Conservation (phyloP, 305 asterid genomes). For the Fraxinus xanthoxyloides region DNA sequence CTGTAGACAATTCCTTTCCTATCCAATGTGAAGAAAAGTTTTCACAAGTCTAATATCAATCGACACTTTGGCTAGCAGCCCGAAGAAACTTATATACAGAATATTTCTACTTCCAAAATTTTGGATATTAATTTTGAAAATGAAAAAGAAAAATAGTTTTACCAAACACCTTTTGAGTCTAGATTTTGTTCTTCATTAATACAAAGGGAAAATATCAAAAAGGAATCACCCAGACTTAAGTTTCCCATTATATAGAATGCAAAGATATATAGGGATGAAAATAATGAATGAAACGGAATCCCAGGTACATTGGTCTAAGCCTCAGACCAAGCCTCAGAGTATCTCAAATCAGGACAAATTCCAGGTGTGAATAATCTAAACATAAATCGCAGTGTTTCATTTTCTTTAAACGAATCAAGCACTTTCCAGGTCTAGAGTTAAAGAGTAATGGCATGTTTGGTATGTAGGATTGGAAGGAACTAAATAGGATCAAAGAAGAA, state of each 20-base stretch:
- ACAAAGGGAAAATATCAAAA: neutral
- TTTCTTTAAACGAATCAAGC: neutral
- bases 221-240: neutral
- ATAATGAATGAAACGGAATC: neutral
- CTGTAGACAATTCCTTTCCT: neutral
- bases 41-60: neutral
- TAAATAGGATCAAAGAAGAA: neutral
- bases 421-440: neutral
- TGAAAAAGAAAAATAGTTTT: neutral
- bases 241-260: neutral
- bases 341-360: neutral
- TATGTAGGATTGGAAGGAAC: neutral
- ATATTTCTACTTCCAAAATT: neutral
- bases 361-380: neutral
- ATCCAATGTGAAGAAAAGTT: neutral
- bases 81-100: neutral
- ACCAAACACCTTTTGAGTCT: neutral
- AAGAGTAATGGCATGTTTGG: constrained; percentile 1
- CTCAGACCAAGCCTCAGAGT: neutral
- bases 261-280: neutral
- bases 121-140: neutral
- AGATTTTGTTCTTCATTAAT: neutral
- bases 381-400: neutral
- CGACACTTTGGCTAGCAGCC: neutral
- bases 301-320: neutral